Base-by-base conservation (phyloP, 2,329 filamentous ascomycete species). In the Malbranchea zuffiana region DNA sequence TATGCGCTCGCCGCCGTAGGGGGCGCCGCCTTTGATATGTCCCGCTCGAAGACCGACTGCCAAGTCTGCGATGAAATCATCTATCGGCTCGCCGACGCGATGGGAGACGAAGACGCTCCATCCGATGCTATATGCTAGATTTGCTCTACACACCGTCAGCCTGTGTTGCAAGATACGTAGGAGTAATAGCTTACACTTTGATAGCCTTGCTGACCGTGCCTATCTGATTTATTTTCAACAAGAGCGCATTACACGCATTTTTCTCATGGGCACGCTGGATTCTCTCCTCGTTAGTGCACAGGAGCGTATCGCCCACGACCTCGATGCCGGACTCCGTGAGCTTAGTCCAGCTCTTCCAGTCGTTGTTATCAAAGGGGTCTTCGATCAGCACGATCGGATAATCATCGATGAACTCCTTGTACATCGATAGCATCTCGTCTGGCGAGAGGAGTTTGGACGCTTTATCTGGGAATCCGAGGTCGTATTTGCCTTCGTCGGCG, bases 201-300 rank as follows among this genome's bases (percentile, higher is more conserved):
- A 65, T 58, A 21, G 59, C 52, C 40, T 66, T 61, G 8, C 48
- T 59, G 6, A 66, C 50, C 6, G 56, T 63, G 1, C 62, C 61
- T 18, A 66, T 64, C 45, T 65, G 59, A 44, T 65, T 64, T 32
- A 64, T 50, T 47, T 65, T 65, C 19, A 66, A 46, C 21, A 65
- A 42, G 46, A 66, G 48, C 5, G 55, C 47, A 46, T 65, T 58
- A 44, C 61, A 65, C 6, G 60, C 62, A 25, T 52, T 48, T 42
- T 55, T 57, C 31, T 60, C 47, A n/a, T 51, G 37, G 3, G 60
- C 61, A 32, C 49, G 47, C 29, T 51, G 47, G 10, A 64, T 47
- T 8, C 59, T 45, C 15, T 52, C 45, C 11, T 54, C 48, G 43
- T 65, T 64, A 11, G 61, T 64, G 3, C 52, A 59, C 5, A 63